Evolutionary conservation across 1,284 basidiomycete genomes (phyloP), one percentile per base, ranked within the genome.

Genomic region (Naganishia sp.): DNA sequence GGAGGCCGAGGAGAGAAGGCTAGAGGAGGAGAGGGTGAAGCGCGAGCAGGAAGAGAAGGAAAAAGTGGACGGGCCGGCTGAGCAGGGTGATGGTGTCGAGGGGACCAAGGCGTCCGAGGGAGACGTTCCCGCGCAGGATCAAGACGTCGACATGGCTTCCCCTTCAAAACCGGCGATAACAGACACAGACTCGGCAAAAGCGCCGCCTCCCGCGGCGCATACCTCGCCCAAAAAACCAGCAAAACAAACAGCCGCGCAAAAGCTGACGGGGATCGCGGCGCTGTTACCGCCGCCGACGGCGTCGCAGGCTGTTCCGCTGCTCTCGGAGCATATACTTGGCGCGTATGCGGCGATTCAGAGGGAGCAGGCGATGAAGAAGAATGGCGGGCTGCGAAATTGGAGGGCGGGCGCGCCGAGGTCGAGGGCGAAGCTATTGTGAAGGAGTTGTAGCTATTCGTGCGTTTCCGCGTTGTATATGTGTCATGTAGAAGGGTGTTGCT

Each of bases 341-440:
- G 92, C 92, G 0, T 94, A 93, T 75, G 82, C 89, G 1, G 82
- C 90, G 68, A 92, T 94, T 86, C 91, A 94, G 77, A 84, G 87
- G 18, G 88, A 92, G 69, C 90, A 90, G 85, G 83, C 87, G 3
- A 87, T 89, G 72, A 83, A 84, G 56, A 85, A 90, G 52, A 88
- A 87, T 23, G 89, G 89, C 0, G 92, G 92, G 0, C 89, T 93
- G 86, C 83, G 87, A 68, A 92, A 93, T 75, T 94, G 89, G 88
- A 83, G 90, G 57, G 90, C 90, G 10, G 91, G 91, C 0, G 81
- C 93, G 49, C 82, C 57, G 35, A 49, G 57, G 50, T 61, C 57
- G 42, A 61, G 57, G 50, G 57, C 57, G 2, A 61, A 61, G 57
- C 50, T 61, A 35, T 42, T 61, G 35, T 61, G 50, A 47, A 42